Conservation (phyloP, 2,329 filamentous ascomycete genomes). For the Colletotrichum ledebouriae region DNA sequence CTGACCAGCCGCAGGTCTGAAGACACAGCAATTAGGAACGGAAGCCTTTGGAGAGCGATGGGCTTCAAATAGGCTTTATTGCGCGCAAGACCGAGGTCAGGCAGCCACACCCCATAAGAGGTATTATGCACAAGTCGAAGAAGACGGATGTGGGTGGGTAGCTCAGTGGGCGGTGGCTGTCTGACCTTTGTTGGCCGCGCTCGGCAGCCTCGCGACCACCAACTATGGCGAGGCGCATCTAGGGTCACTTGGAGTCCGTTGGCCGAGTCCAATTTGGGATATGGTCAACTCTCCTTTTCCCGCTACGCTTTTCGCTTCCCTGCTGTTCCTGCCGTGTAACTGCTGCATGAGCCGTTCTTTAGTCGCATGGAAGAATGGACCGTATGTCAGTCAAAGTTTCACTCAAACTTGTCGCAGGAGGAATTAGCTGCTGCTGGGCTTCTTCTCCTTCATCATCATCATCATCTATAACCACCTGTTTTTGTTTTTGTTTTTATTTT, state of each 20-base stretch:
- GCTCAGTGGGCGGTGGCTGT: conserved; percentile 41
- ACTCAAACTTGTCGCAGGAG: too few species aligned
- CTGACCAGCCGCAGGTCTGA: background rate
- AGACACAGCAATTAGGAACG: conserved; percentile 8
- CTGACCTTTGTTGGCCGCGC: conserved; percentile 42
- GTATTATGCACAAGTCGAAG: conserved; percentile 35
- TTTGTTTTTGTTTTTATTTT: too few species aligned
- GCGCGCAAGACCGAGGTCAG: conserved; percentile 37
- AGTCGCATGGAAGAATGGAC: conserved; percentile 37
- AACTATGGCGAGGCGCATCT: conserved; percentile 42
- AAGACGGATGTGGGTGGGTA: conserved; percentile 43
- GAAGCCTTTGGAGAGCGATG: conserved; percentile 4
- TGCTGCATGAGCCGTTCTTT: conserved; percentile 36
- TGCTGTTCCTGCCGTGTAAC: conserved; percentile 36
- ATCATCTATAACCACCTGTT: too few species aligned
- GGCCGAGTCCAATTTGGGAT: conserved; percentile 29
- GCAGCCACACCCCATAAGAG: conserved; percentile 40
- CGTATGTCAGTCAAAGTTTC: conserved; percentile 29
- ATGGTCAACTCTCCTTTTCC: conserved; percentile 28
- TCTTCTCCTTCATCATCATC: too few species aligned
- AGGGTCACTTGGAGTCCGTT: conserved; percentile 35
- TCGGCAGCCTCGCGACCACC: conserved; percentile 38
- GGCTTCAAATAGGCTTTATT: conserved; percentile 39
- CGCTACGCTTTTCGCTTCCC: conserved; percentile 24
- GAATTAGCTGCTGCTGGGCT: too few species aligned